Base-by-base conservation (phyloP, 1,139 yeast species). In the Suhomyces chickasaworum region DNA sequence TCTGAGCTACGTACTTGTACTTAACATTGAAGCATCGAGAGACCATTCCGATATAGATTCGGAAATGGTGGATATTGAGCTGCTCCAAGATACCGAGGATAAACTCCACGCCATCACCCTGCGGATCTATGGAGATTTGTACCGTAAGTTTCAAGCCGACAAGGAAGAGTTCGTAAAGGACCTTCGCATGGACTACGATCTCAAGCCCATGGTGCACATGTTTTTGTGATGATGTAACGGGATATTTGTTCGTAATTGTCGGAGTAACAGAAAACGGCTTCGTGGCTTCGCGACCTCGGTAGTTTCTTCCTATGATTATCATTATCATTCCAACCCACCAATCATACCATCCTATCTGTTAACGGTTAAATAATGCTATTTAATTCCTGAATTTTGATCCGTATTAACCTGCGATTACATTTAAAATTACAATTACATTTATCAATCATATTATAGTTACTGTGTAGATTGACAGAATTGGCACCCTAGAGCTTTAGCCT, bases 181-280 rank as follows among this genome's bases (percentile, higher is more conserved):
- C 48, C 58, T 71, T 42, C 56, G 61, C 32, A 52, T 60, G 33
- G 75, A 70, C 44, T 47, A 63, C 31, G 66, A 64, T 17, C 55
- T 66, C 46, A 56, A 50, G 49, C 71, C 67, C 40, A 29, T 48
- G 7, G 42, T 36, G 23, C 32, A 37, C 35, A 42, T 45, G 43
- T 47, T 47, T 41, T 40, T 45, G 29, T 45, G 32, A 37, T 20
- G 13, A 25, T 25, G n/a, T 10, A 10, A 25, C 29, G 29, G 21
- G 37, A 10, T 10, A 15, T 9, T 21, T 8, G 15, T 22, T 27
- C 33, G 31, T 25, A 37, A 18, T 29, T 12, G 29, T 25, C 27
- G 35, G 37, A 20, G 37, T 33, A 25, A 25, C 37, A 33, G 37
- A 33, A 33, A 33, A 33, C 37, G 37, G 32, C 17, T 8, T n/a